Evolutionary conservation across 2,329 filamentous ascomycete genomes (phyloP).

Genomic region (Emergomyces orientalis): DNA sequence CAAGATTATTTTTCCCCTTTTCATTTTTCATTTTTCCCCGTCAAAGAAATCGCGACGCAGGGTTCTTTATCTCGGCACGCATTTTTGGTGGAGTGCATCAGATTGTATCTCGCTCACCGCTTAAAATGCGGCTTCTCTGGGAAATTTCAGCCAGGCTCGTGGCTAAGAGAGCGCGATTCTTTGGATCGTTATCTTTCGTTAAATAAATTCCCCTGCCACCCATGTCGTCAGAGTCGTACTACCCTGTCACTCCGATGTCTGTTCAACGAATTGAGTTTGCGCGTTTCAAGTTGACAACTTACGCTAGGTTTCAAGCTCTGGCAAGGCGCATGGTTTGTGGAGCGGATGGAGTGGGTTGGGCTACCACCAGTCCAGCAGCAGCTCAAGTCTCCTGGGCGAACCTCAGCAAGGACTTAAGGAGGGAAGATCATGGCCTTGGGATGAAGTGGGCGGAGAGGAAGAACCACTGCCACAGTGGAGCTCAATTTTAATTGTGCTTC

Average conservation of each 20-base stretch:
- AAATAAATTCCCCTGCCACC: not conserved
- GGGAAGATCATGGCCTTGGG: not conserved
- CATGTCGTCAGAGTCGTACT: not conserved
- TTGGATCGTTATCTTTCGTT: not conserved
- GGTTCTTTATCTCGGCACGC: not conserved
- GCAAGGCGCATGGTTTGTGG: not conserved
- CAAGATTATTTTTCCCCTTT: too few relatives aligned
- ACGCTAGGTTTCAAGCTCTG: not conserved
- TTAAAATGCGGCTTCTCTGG: not conserved
- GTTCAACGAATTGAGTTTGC: not conserved
- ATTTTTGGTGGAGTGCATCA: not conserved
- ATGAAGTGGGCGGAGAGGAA: not conserved
- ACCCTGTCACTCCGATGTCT: too few relatives aligned
- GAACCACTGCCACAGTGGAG: slow-evolving; percentile 1
- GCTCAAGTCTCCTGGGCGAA: not conserved
- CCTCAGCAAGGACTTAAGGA: not conserved
- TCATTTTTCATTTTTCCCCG: not conserved
- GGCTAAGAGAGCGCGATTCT: not conserved
- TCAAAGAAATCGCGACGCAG: not conserved
- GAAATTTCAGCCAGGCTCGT: not conserved
- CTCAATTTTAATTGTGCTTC: not conserved
- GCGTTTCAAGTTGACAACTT: not conserved
- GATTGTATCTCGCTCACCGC: not conserved
- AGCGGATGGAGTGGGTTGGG: not conserved
- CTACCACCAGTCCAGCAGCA: not conserved